A percentile compares a stretch with the other conserved stretches of the same genome.
These are phyloP conservation scores for Penicillium sp. DNA, from an alignment of 2,329 filamentous ascomycete genomes.

Conservation along the genomic window DNA sequence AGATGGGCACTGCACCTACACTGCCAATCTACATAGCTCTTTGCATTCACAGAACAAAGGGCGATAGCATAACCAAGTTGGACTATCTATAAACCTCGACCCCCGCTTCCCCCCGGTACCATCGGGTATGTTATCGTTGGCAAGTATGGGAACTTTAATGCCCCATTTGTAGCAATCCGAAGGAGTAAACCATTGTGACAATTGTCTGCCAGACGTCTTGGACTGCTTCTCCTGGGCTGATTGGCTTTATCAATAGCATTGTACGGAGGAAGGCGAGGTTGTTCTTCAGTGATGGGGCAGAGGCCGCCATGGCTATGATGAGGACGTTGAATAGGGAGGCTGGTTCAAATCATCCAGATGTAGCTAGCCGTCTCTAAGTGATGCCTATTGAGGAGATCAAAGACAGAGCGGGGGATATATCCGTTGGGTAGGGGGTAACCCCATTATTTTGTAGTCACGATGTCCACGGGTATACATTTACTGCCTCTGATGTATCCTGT, in stretches of 20 bases:
- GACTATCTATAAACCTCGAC: background rate
- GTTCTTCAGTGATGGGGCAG: background rate
- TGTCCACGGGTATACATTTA: too few species aligned
- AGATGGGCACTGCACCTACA: background rate
- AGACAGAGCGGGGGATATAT: background rate
- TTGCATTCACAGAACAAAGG: background rate
- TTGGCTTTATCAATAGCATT: background rate
- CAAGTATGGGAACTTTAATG: background rate
- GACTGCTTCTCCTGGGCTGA: background rate
- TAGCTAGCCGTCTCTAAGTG: background rate
- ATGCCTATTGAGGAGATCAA: background rate
- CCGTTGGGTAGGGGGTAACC: too few species aligned
- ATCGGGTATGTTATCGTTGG: background rate
- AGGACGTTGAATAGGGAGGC: background rate
- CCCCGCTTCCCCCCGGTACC: background rate
- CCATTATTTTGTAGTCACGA: too few species aligned
- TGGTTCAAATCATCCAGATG: background rate
- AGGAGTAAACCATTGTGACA: background rate
- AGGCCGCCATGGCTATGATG: background rate
- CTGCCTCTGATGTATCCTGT: too few species aligned
- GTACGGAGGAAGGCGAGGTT: background rate
- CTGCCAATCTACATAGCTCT: background rate
- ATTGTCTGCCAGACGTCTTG: background rate
- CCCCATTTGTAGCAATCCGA: background rate
- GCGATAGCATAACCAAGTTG: background rate